Base-by-base conservation (phyloP, 345 rosid species). In the Euphorbia peplus region DNA sequence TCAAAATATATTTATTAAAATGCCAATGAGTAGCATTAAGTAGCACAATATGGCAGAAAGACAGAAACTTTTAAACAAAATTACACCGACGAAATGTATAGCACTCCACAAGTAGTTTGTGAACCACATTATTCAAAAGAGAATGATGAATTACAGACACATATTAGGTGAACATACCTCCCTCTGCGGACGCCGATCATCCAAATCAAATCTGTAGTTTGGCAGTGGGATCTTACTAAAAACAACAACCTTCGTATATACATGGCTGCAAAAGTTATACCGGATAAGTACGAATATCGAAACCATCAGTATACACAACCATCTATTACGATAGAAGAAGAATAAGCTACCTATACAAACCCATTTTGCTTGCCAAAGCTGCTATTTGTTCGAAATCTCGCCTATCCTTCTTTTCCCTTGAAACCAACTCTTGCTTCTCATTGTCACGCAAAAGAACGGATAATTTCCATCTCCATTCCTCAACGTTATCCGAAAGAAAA, bases 121-220 rank as follows among this genome's bases (percentile, higher is more conserved):
- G 28, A 44, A 5, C 54, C 24, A 54, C 52, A 63, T 28, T 1
- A 62, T 1, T 41, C 19, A 30, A 51, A 18, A 26, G 10, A 62
- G n/a, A 21, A 41, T 12, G 3, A 15, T 5, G 15, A 7, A 30
- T 15, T 24, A 39, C 53, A 16, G 19, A 32, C 28, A 70, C n/a
- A 2, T 39, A 46, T 14, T 21, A 48, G n/a, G 56, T 62, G 55
- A 52, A 25, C 60, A 28, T 84, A 93, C 98, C 98, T 93, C 98
- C 71, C 98, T 85, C 69, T 77, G 91, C 1, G 98, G 97, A 72
- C 88, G 90, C 86, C 82, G 86, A 53, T 89, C 90, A 82, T 93
- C 98, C 77, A 93, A 74, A 77, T 93, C 97, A 81, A 85, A 93
- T 84, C 98, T 83, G 84, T 93, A 93, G 82, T 93, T 93, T 64